These are phyloP conservation scores for Beauveria asiatica DNA, from an alignment of 2,329 filamentous ascomycete genomes.

Conservation along the genomic window DNA sequence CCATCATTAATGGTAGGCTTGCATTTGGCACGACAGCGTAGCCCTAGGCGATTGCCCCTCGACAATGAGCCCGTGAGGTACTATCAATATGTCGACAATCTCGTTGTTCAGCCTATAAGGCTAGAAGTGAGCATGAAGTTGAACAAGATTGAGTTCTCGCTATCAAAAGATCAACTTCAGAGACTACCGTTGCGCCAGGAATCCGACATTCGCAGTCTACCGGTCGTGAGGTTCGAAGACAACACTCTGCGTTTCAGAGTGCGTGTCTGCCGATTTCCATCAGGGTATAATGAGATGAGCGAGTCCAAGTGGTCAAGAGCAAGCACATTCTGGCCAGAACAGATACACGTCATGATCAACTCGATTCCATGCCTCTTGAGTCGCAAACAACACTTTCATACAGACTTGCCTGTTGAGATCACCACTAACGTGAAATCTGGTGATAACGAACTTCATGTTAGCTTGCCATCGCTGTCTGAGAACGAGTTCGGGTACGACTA, in stretches of 20 bases:
- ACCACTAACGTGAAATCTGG: neutral
- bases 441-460: neutral
- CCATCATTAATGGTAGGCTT: conserved; percentile 35
- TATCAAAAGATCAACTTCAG: neutral
- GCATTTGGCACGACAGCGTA: conserved; percentile 39
- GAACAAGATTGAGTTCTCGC: neutral
- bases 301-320: neutral
- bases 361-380: neutral
- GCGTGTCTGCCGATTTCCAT: neutral
- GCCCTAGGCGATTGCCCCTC: conserved; percentile 34
- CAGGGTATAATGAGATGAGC: neutral
- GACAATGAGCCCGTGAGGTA: neutral
- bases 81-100: conserved; percentile 1
- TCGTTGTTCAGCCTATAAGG: conserved; percentile 3
- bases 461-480: neutral
- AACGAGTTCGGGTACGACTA: neutral
- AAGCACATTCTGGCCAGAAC: conserved; percentile 1
- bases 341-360: neutral
- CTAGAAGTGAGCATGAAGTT: neutral
- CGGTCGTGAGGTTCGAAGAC: neutral
- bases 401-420: conserved; percentile 1
- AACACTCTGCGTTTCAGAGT: conserved; percentile 2
- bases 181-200: neutral
- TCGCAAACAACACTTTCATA: conserved; percentile 8
- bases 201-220: neutral